Evolutionary conservation across 1,139 yeast genomes (phyloP).

Genomic region (Meyerozyma sp.): DNA sequence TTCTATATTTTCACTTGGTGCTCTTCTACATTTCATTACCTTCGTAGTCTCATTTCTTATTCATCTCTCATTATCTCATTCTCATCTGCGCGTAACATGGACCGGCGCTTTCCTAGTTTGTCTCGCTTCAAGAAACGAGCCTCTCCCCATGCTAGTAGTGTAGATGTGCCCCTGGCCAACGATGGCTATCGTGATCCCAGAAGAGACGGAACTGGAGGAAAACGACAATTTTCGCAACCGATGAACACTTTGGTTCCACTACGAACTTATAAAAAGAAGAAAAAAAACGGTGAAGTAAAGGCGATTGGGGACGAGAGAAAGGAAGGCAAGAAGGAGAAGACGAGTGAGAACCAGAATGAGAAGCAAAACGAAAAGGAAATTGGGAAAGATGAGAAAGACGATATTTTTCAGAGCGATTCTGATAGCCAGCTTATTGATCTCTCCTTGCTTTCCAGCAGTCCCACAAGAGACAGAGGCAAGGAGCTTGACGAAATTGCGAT

Average conservation of each 20-base stretch:
- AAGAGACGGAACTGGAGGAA: neutral
- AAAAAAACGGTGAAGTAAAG: neutral
- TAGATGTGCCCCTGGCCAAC: neutral
- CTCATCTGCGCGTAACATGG: neutral
- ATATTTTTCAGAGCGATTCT: slow-evolving; percentile 2
- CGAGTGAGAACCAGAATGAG: no score
- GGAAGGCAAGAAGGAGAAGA: no score
- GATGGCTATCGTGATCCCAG: neutral
- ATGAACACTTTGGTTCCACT: neutral
- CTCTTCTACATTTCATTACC: no score
- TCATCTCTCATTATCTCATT: neutral
- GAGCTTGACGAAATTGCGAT: neutral
- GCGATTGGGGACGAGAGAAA: no score
- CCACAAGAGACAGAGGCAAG: slow-evolving; percentile 1
- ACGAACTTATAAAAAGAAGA: neutral
- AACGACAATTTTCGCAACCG: neutral
- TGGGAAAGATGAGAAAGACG: no score
- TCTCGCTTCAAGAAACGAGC: neutral
- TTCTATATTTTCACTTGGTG: no score
- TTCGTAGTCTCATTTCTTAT: no score
- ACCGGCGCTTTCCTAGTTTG: neutral
- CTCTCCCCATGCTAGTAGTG: neutral
- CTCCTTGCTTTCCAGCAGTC: slow-evolving; percentile 7
- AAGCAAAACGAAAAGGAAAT: no score
- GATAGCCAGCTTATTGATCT: slow-evolving; percentile 7